Evolutionary conservation across 2,329 filamentous ascomycete species (phyloP).

Genomic region (Coniochaeta sp.): DNA sequence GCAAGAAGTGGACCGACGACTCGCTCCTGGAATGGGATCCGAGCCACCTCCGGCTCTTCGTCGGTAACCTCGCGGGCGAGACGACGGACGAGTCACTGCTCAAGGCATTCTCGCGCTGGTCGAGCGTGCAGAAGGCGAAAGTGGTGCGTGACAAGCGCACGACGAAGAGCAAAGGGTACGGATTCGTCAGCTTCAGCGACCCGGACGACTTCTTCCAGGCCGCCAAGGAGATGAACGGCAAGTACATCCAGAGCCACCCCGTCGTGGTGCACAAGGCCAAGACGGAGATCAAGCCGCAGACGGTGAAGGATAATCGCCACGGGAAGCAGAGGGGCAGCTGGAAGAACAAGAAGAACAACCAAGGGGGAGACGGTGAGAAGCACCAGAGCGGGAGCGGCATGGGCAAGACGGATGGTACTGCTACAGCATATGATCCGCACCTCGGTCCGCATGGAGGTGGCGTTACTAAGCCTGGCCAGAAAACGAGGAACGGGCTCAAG

Average conservation of each 20-base stretch:
- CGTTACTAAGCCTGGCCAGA: slow-evolving; percentile 55
- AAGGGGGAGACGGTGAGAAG: slow-evolving; percentile 14
- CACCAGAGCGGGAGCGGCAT: slow-evolving; percentile 24
- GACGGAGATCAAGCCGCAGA: slow-evolving; percentile 78
- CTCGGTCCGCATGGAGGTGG: slow-evolving; percentile 45
- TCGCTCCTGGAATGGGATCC: slow-evolving; percentile 93
- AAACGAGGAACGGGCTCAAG: slow-evolving; percentile 60
- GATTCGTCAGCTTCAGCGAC: slow-evolving; percentile 92
- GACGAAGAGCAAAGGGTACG: slow-evolving; percentile 92
- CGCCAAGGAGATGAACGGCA: slow-evolving; percentile 96
- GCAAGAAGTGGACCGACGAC: slow-evolving; percentile 86
- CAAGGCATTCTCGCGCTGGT: slow-evolving; percentile 87
- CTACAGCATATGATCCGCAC: slow-evolving; percentile 38
- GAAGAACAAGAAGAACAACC: slow-evolving; percentile 21
- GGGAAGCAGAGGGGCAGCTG: slow-evolving; percentile 40
- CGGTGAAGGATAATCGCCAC: slow-evolving; percentile 53
- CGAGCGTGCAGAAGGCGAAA: slow-evolving; percentile 83
- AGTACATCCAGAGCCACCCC: slow-evolving; percentile 97
- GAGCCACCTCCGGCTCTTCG: slow-evolving; percentile 86
- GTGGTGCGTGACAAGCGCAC: slow-evolving; percentile 94
- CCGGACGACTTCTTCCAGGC: slow-evolving; percentile 95
- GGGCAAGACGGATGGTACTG: slow-evolving; percentile 18
- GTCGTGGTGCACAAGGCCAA: slow-evolving; percentile 81
- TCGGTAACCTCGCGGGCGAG: slow-evolving; percentile 94
- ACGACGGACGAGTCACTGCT: slow-evolving; percentile 92